Percentiles rank a stretch among this genome's conserved stretches.
Conservation (phyloP, 352 stramenopile genomes). For the Vaucheria bursata region DNA sequence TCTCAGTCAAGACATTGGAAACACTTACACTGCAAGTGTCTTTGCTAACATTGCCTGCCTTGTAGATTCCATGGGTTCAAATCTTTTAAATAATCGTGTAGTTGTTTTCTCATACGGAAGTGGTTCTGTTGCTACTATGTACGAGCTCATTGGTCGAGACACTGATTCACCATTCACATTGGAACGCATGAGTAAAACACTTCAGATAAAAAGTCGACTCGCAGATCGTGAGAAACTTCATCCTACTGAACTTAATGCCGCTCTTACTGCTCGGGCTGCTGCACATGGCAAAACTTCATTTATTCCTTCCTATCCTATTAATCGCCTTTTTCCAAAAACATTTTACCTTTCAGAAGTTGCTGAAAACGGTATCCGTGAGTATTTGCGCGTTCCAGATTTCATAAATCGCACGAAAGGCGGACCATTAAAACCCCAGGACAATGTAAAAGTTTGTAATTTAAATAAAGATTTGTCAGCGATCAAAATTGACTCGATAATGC, state of each 20-base stretch:
- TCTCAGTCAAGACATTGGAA: conserved; percentile 73
- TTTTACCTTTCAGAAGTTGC: conserved; percentile 69
- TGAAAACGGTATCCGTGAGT: conserved; percentile 60
- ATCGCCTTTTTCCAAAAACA: conserved; percentile 59
- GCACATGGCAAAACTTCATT: conserved; percentile 19
- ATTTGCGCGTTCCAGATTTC: conserved; percentile 52
- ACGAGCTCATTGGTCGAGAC: conserved; percentile 55
- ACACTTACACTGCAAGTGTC: conserved; percentile 92
- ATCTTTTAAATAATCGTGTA: conserved; percentile 63
- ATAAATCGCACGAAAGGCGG: not conserved
- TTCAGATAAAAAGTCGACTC: conserved; percentile 73
- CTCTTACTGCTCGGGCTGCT: conserved; percentile 68
- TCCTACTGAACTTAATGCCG: conserved; percentile 75
- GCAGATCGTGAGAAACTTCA: conserved; percentile 64
- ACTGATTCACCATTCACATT: conserved; percentile 64
- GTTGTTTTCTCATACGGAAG: conserved; percentile 94
- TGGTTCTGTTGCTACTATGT: conserved; percentile 90
- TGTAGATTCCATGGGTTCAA: conserved; percentile 57
- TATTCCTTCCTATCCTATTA: conserved; percentile 57
- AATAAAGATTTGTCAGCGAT: conserved; percentile 22
- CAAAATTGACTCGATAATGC: conserved; percentile 60
- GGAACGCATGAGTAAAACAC: conserved; percentile 64
- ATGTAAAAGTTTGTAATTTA: too few relatives aligned
- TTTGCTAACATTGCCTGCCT: conserved; percentile 90
- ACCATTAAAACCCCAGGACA: too few relatives aligned